phyloP scores from a whole-genome alignment of 2,329 filamentous ascomycete genomes.

The Colletotrichum sublineola region DNA sequence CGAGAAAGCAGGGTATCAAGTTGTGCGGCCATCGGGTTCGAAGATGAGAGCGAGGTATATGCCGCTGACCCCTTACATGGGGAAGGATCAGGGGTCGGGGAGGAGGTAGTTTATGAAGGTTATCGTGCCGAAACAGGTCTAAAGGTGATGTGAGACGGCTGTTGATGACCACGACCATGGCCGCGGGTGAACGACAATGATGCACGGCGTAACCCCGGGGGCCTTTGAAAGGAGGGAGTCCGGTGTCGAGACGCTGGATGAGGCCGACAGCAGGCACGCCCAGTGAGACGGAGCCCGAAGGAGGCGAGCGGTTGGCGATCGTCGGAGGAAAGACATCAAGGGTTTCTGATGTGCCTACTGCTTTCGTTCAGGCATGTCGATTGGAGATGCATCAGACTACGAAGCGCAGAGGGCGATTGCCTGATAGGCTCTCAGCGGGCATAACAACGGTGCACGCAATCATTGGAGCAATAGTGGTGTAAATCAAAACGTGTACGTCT shows the following conservation, averaged over 20 bases:
- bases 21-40: not conserved
- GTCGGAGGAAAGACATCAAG: not conserved
- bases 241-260: not conserved
- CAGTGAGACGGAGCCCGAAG: not conserved
- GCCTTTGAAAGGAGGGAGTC: not conserved
- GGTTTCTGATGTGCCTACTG: not conserved
- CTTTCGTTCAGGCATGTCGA: not conserved
- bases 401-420: not conserved
- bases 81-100: constrained; percentile 1
- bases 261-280: not conserved
- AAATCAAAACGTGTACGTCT: constrained; percentile 2
- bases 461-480: not conserved
- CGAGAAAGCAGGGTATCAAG: constrained; percentile 8
- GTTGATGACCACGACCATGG: constrained; percentile 27
- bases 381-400: not conserved
- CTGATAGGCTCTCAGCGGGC: not conserved
- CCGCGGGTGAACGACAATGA: not conserved
- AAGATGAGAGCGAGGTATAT: constrained; percentile 18
- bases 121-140: not conserved
- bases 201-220: too few species aligned
- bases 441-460: not conserved
- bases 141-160: constrained; percentile 10
- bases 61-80: not conserved
- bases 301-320: too few species aligned
- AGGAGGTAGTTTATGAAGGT: not conserved